Evolutionary conservation across 345 rosid genomes (phyloP).

Genomic region (Rhizophora mangle): DNA sequence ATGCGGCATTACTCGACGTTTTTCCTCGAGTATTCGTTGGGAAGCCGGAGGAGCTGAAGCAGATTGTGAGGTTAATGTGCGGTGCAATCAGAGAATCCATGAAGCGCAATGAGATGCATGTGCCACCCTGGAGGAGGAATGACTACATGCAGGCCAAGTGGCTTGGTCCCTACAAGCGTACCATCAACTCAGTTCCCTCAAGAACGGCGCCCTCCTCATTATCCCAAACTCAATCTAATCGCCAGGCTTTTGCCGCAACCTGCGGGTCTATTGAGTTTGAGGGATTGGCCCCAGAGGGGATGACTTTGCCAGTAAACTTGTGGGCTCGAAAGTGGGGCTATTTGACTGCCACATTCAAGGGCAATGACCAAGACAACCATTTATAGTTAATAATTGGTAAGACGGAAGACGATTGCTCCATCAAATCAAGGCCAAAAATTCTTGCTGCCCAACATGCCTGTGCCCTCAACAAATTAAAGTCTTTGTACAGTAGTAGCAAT

Average conservation of each 20-base stretch:
- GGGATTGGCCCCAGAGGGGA: slow-evolving; percentile 19
- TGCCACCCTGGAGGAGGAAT: slow-evolving; percentile 86
- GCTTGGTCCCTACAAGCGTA: slow-evolving; percentile 63
- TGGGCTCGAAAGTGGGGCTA: slow-evolving; percentile 31
- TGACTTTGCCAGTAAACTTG: background rate
- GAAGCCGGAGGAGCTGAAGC: slow-evolving; percentile 51
- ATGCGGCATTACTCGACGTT: slow-evolving; percentile 36
- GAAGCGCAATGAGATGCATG: slow-evolving; percentile 39
- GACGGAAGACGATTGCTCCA: too few species aligned
- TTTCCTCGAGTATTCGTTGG: slow-evolving; percentile 56
- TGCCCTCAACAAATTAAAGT: too few species aligned
- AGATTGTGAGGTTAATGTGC: slow-evolving; percentile 64
- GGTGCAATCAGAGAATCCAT: slow-evolving; percentile 51
- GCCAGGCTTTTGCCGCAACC: background rate
- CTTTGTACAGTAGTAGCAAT: too few species aligned
- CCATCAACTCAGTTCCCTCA: slow-evolving; percentile 33
- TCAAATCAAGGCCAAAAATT: too few species aligned
- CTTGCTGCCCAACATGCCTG: too few species aligned
- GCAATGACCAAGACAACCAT: background rate
- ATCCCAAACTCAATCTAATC: too few species aligned
- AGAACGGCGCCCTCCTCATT: background rate
- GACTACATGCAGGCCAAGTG: slow-evolving; percentile 80
- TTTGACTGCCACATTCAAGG: slow-evolving; percentile 32
- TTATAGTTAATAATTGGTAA: too few species aligned
- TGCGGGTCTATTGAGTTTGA: slow-evolving; percentile 25